These are phyloP conservation scores for Fusarium duplospermum DNA, from an alignment of 2,329 filamentous ascomycete species.

Conservation along the genomic window DNA sequence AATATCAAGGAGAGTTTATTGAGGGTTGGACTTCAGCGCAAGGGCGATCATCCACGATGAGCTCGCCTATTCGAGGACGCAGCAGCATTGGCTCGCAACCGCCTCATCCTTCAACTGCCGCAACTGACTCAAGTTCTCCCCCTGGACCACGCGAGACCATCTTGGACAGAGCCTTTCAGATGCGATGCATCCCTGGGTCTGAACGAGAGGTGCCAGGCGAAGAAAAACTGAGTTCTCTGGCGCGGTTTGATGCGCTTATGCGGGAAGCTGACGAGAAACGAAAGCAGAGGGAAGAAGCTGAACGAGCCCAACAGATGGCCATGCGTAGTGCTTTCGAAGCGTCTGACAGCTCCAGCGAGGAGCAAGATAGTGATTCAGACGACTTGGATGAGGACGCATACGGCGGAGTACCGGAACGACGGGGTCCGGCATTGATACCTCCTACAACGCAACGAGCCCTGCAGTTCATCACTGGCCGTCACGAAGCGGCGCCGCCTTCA, in stretches of 20 bases:
- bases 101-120: slow-evolving; percentile 51
- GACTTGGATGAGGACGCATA: slow-evolving; percentile 57
- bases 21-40: slow-evolving; percentile 72
- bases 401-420: slow-evolving; percentile 49
- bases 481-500: slow-evolving; percentile 47
- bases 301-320: slow-evolving; percentile 48
- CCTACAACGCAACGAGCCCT: slow-evolving; percentile 62
- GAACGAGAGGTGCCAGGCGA: slow-evolving; percentile 66
- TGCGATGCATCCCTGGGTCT: slow-evolving; percentile 71
- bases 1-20: slow-evolving; percentile 66
- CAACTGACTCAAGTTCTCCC: slow-evolving; percentile 59
- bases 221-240: slow-evolving; percentile 73
- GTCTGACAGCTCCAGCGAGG: slow-evolving; percentile 59
- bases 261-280: slow-evolving; percentile 66
- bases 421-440: slow-evolving; percentile 53
- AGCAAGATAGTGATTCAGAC: slow-evolving; percentile 52
- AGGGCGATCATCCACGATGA: slow-evolving; percentile 68
- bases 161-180: slow-evolving; percentile 73
- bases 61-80: slow-evolving; percentile 66
- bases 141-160: slow-evolving; percentile 71
- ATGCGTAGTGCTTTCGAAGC: slow-evolving; percentile 64
- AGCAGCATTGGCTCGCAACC: slow-evolving; percentile 66
- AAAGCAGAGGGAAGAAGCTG: slow-evolving; percentile 53
- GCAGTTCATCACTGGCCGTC: slow-evolving; percentile 61
- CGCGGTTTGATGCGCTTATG: slow-evolving; percentile 75